These are phyloP conservation scores for Schrenkiella parvula DNA, from an alignment of 345 rosid species.

Conservation along the genomic window DNA sequence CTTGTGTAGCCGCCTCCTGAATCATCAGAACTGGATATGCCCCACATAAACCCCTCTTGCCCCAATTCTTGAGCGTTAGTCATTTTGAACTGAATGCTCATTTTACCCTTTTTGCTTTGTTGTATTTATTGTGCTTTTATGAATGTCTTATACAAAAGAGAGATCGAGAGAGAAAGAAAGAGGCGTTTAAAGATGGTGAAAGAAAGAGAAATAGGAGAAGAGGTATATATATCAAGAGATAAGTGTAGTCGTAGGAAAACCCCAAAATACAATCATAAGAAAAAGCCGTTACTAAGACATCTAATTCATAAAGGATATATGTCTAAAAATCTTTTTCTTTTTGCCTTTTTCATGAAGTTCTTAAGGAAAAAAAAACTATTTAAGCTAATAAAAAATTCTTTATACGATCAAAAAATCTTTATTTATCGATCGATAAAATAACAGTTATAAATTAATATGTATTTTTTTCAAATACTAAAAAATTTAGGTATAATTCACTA, in stretches of 20 bases:
- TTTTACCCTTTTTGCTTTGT: not conserved
- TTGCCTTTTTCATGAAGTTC: not conserved
- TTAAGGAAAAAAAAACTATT: not conserved
- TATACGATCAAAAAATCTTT: not conserved
- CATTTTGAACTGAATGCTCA: constrained; percentile 29
- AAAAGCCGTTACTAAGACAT: constrained; percentile 51
- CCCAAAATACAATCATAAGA: constrained; percentile 63
- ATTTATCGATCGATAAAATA: not conserved
- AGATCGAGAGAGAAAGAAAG: constrained; percentile 7
- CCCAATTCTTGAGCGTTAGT: constrained; percentile 19
- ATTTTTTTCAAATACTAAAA: too few species aligned
- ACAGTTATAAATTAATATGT: not conserved
- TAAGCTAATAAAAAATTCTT: not conserved
- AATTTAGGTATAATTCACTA: too few species aligned
- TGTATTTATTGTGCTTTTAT: constrained; percentile 18
- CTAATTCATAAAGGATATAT: constrained; percentile 36
- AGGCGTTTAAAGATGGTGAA: constrained; percentile 26
- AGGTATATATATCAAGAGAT: not conserved
- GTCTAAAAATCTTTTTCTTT: not conserved
- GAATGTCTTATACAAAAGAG: constrained; percentile 2
- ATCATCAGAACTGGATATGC: constrained; percentile 37
- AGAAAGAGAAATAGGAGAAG: constrained; percentile 16
- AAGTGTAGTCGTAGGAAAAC: constrained; percentile 19
- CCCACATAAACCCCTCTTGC: constrained; percentile 41
- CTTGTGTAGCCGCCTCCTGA: not conserved